A percentile compares a stretch with the other conserved stretches of the same genome.
These are phyloP conservation scores for Trichoderma sp. DNA, from an alignment of 2,329 filamentous ascomycete genomes.

Conservation along the genomic window DNA sequence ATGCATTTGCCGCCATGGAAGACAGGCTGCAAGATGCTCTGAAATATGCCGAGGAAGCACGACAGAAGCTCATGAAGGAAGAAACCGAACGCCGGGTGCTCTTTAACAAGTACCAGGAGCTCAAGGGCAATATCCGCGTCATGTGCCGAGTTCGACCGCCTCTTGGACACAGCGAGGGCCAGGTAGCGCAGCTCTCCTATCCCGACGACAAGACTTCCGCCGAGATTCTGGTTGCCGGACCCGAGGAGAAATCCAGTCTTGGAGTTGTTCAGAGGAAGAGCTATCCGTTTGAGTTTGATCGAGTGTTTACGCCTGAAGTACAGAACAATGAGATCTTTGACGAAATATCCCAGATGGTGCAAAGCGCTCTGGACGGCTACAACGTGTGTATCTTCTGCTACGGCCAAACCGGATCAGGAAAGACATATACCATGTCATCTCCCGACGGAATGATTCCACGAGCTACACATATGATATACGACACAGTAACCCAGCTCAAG, in stretches of 20 bases:
- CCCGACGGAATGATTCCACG: slow-evolving; percentile 91
- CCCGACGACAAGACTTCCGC: slow-evolving; percentile 82
- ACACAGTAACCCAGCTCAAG: slow-evolving; percentile 75
- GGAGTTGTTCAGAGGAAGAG: slow-evolving; percentile 73
- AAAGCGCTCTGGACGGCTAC: slow-evolving; percentile 94
- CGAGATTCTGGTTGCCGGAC: slow-evolving; percentile 79
- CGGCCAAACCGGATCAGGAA: slow-evolving; percentile 93
- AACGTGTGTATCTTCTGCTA: slow-evolving; percentile 99
- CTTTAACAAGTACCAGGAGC: slow-evolving; percentile 96
- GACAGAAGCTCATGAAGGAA: slow-evolving; percentile 83
- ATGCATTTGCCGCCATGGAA: slow-evolving; percentile 80
- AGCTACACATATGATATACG: slow-evolving; percentile 90
- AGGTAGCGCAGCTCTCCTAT: slow-evolving; percentile 71
- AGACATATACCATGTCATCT: slow-evolving; percentile 94
- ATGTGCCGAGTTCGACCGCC: slow-evolving; percentile 92
- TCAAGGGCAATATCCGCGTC: slow-evolving; percentile 97
- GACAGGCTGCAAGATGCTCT: slow-evolving; percentile 75
- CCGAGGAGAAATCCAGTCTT: slow-evolving; percentile 78
- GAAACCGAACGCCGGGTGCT: slow-evolving; percentile 87
- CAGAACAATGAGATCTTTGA: slow-evolving; percentile 87
- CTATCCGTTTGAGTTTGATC: slow-evolving; percentile 86
- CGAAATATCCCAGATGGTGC: slow-evolving; percentile 94
- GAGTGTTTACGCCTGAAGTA: slow-evolving; percentile 76
- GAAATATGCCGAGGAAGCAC: slow-evolving; percentile 63
- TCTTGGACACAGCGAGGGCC: slow-evolving; percentile 56